Base-by-base conservation (phyloP, 768 basidiomycete genomes). In the Auriculariales sp. region DNA sequence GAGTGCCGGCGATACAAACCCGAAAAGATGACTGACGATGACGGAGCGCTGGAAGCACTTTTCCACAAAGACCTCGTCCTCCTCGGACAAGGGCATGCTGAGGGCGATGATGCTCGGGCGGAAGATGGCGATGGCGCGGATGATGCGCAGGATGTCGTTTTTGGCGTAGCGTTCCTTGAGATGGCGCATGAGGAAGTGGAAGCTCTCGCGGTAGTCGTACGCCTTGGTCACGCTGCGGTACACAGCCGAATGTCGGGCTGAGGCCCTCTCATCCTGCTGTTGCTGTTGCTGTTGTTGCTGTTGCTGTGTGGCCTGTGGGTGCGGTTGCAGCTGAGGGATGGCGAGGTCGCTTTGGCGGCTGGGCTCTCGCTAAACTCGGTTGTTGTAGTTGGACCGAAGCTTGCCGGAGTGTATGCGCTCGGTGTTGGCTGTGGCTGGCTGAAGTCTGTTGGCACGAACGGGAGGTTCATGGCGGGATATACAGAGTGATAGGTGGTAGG, bases 61-160 rank as follows among this genome's bases (percentile, higher is more conserved):
- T 67, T 98, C 94, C 47, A 94, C 83, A 64, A 98, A 97, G 2
- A 94, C 75, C 63, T 97, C 94, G 66, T 98, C 94, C 58, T 95
- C 92, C 51, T 91, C 79, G 15, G 90, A 86, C 63, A 98, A 71
- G 27, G 94, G 91, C 93, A 97, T 95, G 75, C 97, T 93, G 48
- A 98, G 68, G 25, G 94, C 94, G 58, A 98, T 98, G 50, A 98
- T 74, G 51, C 89, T 93, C n/a, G 94, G 94, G 50, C 94, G 77
- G 63, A 91, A 93, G 31, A 94, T 88, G 17, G 94, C 93, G 49
- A 98, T 72, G 27, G 93, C 89, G 48, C 92, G 83, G 36, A 97
- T 92, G 56, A 98, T 83, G 51, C 91, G 88, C 35, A 98, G 66
- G 53, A 93, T 90, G 60, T 95, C 92, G 64, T 87, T 88, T 70